Evolutionary conservation across 805 yeast species (phyloP), one percentile per base, ranked within the genome.

Genomic region (Teunomyces atbi): DNA sequence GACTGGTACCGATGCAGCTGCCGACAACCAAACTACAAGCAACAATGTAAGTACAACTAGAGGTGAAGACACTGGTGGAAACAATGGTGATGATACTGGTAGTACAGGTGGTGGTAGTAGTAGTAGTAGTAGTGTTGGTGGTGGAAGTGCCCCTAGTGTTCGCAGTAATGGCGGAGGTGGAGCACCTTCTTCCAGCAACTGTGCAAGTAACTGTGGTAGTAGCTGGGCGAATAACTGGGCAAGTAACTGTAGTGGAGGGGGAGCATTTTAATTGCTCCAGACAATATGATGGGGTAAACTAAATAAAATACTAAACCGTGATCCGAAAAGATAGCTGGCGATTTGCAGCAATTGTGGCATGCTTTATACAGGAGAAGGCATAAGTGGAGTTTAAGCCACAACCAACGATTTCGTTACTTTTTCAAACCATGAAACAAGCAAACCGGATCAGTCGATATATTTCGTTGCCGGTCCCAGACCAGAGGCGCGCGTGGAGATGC

Each of bases 21-120:
- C 26, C 3, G 11, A 23, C 11, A 23, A 23, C 26, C 26, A 7
- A 7, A 8, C 26, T 6, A 29, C 15, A 29, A 29, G 7, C 7
- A 29, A n/a, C 33, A 29, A n/a, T n/a, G 6, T 15, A 29, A 15
- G 15, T n/a, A n/a, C 4, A 6, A 28, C 13, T 23, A 28, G 44
- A 3, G 34, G 45, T 11, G 23, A 15, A 13, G 11, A 36, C 12
- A 32, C 32, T 16, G 32, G 43, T 21, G 43, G 49, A 13, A 12
- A 36, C 12, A 32, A 29, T 16, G 32, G 43, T 21, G 43, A 47
- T 6, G 41, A 48, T 5, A 48, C 50, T n/a, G 48, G 42, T 13
- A 49, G 45, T 5, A 45, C 48, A 6, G 43, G 45, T 7, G 28
- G 45, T 16, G 42, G 47, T 11, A 33, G 50, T 15, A 15, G 48